Percentiles rank a stretch among this genome's conserved stretches.
Evolutionary conservation across 257 asterid genomes (phyloP).

Genomic region (Solanum corneliomulleri): DNA sequence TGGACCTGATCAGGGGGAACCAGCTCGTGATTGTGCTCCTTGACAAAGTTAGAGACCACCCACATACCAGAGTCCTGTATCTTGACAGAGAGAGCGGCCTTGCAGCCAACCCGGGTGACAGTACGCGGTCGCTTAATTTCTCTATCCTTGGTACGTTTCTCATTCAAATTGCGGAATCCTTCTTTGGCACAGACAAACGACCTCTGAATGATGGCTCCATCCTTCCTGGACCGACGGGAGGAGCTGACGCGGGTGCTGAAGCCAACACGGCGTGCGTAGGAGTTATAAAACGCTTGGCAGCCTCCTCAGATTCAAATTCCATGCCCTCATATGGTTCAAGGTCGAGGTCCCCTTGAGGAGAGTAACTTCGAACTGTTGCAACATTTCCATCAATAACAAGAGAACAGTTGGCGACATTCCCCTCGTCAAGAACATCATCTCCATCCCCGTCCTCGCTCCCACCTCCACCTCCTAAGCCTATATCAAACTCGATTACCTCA

Average conservation of each 20-base stretch:
- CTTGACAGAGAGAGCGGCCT: slow-evolving; percentile 85
- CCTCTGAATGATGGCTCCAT: slow-evolving; percentile 95
- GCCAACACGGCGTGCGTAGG: slow-evolving; percentile 91
- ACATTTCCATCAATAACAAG: background rate
- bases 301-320: slow-evolving; percentile 98
- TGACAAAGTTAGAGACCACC: slow-evolving; percentile 68
- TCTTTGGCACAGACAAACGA: slow-evolving; percentile 96
- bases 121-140: slow-evolving; percentile 84
- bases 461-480: slow-evolving; percentile 54
- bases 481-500: slow-evolving; percentile 64
- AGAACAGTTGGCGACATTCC: background rate
- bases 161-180: slow-evolving; percentile 89
- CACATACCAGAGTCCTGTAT: slow-evolving; percentile 90
- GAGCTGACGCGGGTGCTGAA: slow-evolving; percentile 98
- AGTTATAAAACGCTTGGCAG: slow-evolving; percentile 92
- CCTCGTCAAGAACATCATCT: slow-evolving; percentile 8
- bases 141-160: slow-evolving; percentile 81
- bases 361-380: background rate
- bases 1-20: slow-evolving; percentile 97
- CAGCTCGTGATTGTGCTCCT: slow-evolving; percentile 87
- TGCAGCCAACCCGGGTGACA: slow-evolving; percentile 91
- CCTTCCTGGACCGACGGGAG: slow-evolving; percentile 95
- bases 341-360: slow-evolving; percentile 19
- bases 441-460: slow-evolving; percentile 20
- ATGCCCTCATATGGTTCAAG: slow-evolving; percentile 94